phyloP scores from a whole-genome alignment of 2,329 filamentous ascomycete species.

The Westerdykella ornata region DNA sequence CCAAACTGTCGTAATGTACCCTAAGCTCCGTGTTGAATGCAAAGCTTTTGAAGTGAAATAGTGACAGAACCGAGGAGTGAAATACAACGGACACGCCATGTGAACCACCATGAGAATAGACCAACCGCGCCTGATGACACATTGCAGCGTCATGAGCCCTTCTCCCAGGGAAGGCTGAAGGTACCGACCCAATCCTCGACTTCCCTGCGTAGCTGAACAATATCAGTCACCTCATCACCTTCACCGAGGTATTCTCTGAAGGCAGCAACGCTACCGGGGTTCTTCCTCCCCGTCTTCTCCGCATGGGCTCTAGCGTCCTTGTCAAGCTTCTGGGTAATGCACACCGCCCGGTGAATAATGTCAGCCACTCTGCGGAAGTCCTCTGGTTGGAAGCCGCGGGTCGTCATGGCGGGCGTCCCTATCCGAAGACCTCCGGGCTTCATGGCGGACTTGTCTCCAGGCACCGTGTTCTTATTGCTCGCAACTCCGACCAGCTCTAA shows the following conservation, averaged over 20 bases:
- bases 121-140: not conserved
- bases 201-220: conserved; percentile 37
- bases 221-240: conserved; percentile 38
- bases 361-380: conserved; percentile 69
- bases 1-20: too few relatives aligned
- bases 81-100: not conserved
- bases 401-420: conserved; percentile 95
- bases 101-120: not conserved
- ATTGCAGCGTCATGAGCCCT: conserved; percentile 13
- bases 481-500: conserved; percentile 98
- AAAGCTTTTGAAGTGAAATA: not conserved
- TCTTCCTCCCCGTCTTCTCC: conserved; percentile 34
- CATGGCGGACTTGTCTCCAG: conserved; percentile 93
- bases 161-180: conserved; percentile 38
- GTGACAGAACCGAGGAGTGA: not conserved
- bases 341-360: conserved; percentile 38
- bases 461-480: conserved; percentile 99
- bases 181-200: conserved; percentile 40
- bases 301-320: conserved; percentile 36
- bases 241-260: conserved; percentile 40
- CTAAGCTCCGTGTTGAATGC: conserved; percentile 1
- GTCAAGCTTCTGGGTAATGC: conserved; percentile 38
- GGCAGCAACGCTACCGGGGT: conserved; percentile 34
- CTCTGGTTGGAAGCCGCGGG: conserved; percentile 81
- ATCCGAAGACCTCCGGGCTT: conserved; percentile 93